Evolutionary conservation across 768 basidiomycete genomes (phyloP).

Genomic region (Calocybe cyanea): DNA sequence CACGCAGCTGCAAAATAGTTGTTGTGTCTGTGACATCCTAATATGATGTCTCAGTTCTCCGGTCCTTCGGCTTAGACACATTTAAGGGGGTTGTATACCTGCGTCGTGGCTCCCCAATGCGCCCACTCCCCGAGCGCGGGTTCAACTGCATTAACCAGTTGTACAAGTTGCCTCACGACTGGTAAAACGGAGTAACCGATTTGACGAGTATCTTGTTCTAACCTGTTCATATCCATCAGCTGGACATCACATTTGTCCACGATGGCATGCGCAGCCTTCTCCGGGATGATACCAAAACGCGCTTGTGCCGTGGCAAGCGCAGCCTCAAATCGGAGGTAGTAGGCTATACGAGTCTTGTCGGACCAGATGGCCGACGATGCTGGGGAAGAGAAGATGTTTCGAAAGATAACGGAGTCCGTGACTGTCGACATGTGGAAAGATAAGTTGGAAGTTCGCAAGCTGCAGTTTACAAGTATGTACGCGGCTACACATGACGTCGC

Average conservation of each 20-base stretch:
- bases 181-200: slow-evolving; percentile 45
- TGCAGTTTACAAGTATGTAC: too few species aligned
- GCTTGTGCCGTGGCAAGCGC: slow-evolving; percentile 35
- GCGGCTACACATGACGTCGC: too few species aligned
- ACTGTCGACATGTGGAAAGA: slow-evolving; percentile 25
- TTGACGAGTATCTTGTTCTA: slow-evolving; percentile 34
- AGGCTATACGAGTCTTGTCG: slow-evolving; percentile 29
- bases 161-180: slow-evolving; percentile 40
- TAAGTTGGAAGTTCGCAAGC: neutral
- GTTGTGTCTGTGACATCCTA: slow-evolving; percentile 49
- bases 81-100: slow-evolving; percentile 24
- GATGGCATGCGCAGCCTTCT: slow-evolving; percentile 32
- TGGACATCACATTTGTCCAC: slow-evolving; percentile 29
- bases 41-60: neutral
- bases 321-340: slow-evolving; percentile 30
- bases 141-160: neutral
- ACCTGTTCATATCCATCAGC: slow-evolving; percentile 33
- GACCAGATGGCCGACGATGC: slow-evolving; percentile 37
- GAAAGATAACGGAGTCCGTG: slow-evolving; percentile 34
- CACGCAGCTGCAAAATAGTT: slow-evolving; percentile 37
- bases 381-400: slow-evolving; percentile 36
- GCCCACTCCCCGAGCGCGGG: slow-evolving; percentile 45
- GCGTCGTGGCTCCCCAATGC: slow-evolving; percentile 47
- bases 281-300: slow-evolving; percentile 34
- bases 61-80: neutral